Evolutionary conservation across 805 yeast species (phyloP).

Genomic region (Lachancea sp.): DNA sequence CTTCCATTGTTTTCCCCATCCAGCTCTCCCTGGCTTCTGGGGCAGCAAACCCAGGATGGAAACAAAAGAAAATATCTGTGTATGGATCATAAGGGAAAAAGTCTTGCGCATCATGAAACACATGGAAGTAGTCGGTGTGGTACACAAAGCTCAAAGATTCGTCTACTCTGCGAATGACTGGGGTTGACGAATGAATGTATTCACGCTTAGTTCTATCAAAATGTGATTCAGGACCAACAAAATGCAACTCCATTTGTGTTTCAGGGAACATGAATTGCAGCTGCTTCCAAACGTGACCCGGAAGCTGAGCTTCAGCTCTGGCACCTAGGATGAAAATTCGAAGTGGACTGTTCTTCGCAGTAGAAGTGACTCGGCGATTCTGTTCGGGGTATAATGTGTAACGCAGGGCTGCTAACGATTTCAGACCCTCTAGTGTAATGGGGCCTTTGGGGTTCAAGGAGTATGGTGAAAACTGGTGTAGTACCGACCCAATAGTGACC

Average conservation of each 20-base stretch:
- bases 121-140: constrained; percentile 90
- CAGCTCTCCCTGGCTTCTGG: constrained; percentile 74
- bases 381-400: constrained; percentile 74
- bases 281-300: constrained; percentile 95
- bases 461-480: constrained; percentile 85
- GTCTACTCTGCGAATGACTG: constrained; percentile 70
- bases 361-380: constrained; percentile 34
- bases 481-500: constrained; percentile 72
- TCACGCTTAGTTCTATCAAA: constrained; percentile 66
- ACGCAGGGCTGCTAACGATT: constrained; percentile 85
- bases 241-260: constrained; percentile 76
- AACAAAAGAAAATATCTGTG: constrained; percentile 82
- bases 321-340: constrained; percentile 88
- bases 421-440: constrained; percentile 83
- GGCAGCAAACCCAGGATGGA: constrained; percentile 92
- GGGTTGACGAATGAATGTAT: constrained; percentile 51
- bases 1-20: constrained; percentile 86
- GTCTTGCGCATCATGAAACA: constrained; percentile 84
- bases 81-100: constrained; percentile 98
- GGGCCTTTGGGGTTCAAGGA: constrained; percentile 78
- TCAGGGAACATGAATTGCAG: constrained; percentile 79
- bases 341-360: constrained; percentile 78
- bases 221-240: constrained; percentile 88
- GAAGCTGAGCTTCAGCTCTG: constrained; percentile 87
- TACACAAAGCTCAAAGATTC: constrained; percentile 65